Conservation (phyloP, 2,329 filamentous ascomycete genomes). For the Fonsecaea monophora region DNA sequence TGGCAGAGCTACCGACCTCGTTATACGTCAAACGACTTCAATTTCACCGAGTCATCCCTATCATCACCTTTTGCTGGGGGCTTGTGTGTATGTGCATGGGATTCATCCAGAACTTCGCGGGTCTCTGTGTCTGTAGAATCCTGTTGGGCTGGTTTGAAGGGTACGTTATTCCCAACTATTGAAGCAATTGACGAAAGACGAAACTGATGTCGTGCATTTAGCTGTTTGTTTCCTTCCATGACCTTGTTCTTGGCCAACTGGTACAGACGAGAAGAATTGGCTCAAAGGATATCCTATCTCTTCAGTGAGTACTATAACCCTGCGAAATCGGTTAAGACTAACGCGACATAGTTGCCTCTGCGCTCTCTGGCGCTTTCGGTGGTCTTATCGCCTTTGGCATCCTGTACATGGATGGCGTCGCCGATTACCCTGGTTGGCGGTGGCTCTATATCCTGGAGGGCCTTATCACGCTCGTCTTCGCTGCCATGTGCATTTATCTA, state of each 20-base stretch:
- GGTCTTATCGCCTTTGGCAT: slow-evolving; percentile 39
- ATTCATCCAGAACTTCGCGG: slow-evolving; percentile 52
- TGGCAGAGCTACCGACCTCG: slow-evolving; percentile 57
- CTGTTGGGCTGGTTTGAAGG: slow-evolving; percentile 50
- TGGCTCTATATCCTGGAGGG: slow-evolving; percentile 45
- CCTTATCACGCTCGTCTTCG: slow-evolving; percentile 43
- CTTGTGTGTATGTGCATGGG: slow-evolving; percentile 57
- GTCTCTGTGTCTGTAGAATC: slow-evolving; percentile 52
- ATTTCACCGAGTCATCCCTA: slow-evolving; percentile 51
- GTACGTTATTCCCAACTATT: slow-evolving; percentile 1
- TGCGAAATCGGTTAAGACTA: not conserved
- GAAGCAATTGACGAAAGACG: not conserved
- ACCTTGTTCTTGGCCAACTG: slow-evolving; percentile 52
- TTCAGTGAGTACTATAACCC: slow-evolving; percentile 41
- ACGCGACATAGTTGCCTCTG: slow-evolving; percentile 30
- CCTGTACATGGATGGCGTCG: slow-evolving; percentile 57
- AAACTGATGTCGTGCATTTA: slow-evolving; percentile 28
- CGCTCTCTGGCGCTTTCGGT: slow-evolving; percentile 36
- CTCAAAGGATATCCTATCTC: slow-evolving; percentile 51
- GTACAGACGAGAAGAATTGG: slow-evolving; percentile 51
- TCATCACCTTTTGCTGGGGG: slow-evolving; percentile 55
- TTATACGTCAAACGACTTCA: slow-evolving; percentile 58
- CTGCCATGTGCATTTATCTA: slow-evolving; percentile 40
- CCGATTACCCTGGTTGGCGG: slow-evolving; percentile 48
- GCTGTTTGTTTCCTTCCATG: slow-evolving; percentile 48